A percentile compares a stretch with the other conserved stretches of the same genome.
phyloP scores from a whole-genome alignment of 2,329 filamentous ascomycete genomes.

The Phyllosticta citribraziliensis region DNA sequence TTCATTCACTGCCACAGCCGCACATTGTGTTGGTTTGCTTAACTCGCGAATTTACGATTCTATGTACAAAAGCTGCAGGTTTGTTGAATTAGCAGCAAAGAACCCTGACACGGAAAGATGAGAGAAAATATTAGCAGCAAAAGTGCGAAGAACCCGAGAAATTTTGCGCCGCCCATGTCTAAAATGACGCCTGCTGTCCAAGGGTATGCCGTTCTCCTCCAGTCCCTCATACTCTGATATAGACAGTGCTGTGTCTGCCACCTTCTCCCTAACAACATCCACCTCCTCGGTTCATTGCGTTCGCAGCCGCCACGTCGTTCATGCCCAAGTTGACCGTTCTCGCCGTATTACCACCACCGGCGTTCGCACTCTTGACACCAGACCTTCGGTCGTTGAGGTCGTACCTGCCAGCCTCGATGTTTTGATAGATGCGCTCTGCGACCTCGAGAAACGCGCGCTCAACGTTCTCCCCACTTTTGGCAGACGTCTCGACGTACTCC shows the following conservation, averaged over 20 bases:
- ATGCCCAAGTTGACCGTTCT: slow-evolving; percentile 35
- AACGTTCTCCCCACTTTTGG: slow-evolving; percentile 90
- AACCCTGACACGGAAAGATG: neutral
- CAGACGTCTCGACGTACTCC: slow-evolving; percentile 91
- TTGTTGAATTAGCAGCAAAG: neutral
- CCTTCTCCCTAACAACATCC: slow-evolving; percentile 10
- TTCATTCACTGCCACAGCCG: no score
- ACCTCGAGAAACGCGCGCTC: slow-evolving; percentile 89
- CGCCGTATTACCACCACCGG: slow-evolving; percentile 33
- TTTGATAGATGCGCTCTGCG: slow-evolving; percentile 89
- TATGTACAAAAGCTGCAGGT: neutral
- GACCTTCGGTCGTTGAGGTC: slow-evolving; percentile 87
- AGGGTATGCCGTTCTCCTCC: neutral
- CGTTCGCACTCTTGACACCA: slow-evolving; percentile 68
- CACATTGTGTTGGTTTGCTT: no score
- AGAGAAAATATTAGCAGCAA: neutral
- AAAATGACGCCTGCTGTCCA: neutral
- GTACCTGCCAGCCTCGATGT: slow-evolving; percentile 91
- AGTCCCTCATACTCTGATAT: neutral
- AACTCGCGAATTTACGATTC: neutral
- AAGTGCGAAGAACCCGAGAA: neutral
- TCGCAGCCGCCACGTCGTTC: slow-evolving; percentile 25
- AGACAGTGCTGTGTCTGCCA: neutral
- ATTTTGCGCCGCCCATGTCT: neutral
- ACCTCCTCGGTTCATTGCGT: slow-evolving; percentile 20